Percentiles rank a stretch among this genome's conserved stretches.
Evolutionary conservation across 176 grass and related monocot genomes (phyloP).

Genomic region (Aegilops sharonensis): DNA sequence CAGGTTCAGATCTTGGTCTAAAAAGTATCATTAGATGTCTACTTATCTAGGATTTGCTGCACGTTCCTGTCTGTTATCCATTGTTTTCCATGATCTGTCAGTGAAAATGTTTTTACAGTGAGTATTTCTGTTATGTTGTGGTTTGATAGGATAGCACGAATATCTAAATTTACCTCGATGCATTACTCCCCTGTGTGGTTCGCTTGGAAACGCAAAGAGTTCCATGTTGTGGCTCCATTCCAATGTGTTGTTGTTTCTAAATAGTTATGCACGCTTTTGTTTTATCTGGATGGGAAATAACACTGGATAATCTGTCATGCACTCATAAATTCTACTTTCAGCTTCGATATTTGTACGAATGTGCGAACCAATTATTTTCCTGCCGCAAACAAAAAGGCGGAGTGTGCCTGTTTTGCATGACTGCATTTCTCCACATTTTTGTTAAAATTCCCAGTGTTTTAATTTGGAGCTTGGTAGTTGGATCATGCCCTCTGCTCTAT

Average conservation of each 20-base stretch:
- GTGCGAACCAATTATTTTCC: neutral
- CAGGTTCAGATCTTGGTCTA: neutral
- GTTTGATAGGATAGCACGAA: neutral
- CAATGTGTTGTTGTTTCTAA: neutral
- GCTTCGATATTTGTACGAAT: neutral
- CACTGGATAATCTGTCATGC: neutral
- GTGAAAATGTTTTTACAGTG: too few species aligned
- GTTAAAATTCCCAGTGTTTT: neutral
- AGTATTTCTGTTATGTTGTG: neutral
- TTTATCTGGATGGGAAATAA: neutral
- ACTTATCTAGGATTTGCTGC: neutral
- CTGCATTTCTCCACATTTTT: neutral
- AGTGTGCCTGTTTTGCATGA: neutral
- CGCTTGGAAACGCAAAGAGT: neutral
- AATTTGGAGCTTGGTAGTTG: neutral
- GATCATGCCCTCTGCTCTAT: neutral
- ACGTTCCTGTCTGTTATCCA: neutral
- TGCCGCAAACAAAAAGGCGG: neutral
- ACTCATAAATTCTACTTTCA: neutral
- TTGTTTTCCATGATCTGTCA: neutral
- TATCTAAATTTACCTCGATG: neutral
- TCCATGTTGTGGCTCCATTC: neutral
- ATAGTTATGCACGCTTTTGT: neutral
- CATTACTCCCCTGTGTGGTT: neutral
- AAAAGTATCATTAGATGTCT: neutral